phyloP scores from a whole-genome alignment of 192 early-diverging fungal species.

The Allomyces macrogynus region DNA sequence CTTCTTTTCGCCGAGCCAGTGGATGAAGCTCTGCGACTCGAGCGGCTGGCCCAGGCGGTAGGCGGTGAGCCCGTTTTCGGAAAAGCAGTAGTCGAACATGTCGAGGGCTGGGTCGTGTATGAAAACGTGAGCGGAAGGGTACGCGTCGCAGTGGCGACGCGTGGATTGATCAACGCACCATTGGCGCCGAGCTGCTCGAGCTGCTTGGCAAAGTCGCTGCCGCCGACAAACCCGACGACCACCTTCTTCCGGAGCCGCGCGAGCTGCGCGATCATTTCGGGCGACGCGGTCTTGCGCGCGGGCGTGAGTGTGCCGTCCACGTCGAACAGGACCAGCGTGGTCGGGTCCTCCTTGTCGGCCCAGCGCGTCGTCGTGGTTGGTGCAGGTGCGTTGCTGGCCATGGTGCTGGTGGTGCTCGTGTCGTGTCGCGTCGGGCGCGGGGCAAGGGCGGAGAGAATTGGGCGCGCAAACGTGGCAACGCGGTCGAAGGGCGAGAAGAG shows the following conservation, averaged over 20 bases:
- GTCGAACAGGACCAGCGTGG: conserved; percentile 81
- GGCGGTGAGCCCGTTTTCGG: conserved; percentile 93
- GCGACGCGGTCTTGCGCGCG: conserved; percentile 64
- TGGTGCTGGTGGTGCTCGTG: too few relatives aligned
- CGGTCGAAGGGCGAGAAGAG: too few relatives aligned
- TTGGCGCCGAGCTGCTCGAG: conserved; percentile 76
- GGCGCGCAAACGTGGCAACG: too few relatives aligned
- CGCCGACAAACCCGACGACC: conserved; percentile 92
- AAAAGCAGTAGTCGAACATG: conserved; percentile 87
- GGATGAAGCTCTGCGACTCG: conserved; percentile 73
- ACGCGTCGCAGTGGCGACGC: too few relatives aligned
- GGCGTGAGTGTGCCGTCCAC: conserved; percentile 95
- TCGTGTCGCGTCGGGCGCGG: too few relatives aligned
- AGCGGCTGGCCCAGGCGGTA: conserved; percentile 55
- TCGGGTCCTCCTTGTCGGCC: conserved; percentile 42
- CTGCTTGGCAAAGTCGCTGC: conserved; percentile 85
- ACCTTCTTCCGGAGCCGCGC: conserved; percentile 63
- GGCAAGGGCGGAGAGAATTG: too few relatives aligned
- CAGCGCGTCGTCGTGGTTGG: conserved; percentile 8
- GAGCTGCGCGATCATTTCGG: conserved; percentile 56
- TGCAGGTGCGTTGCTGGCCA: neutral
- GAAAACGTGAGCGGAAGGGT: too few relatives aligned
- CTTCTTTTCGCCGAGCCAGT: conserved; percentile 74
- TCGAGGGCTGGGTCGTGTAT: conserved; percentile 31
- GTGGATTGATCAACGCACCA: conserved; percentile 20